These are phyloP conservation scores for Lentinus brumalis DNA, from an alignment of 768 basidiomycete species.

Conservation along the genomic window DNA sequence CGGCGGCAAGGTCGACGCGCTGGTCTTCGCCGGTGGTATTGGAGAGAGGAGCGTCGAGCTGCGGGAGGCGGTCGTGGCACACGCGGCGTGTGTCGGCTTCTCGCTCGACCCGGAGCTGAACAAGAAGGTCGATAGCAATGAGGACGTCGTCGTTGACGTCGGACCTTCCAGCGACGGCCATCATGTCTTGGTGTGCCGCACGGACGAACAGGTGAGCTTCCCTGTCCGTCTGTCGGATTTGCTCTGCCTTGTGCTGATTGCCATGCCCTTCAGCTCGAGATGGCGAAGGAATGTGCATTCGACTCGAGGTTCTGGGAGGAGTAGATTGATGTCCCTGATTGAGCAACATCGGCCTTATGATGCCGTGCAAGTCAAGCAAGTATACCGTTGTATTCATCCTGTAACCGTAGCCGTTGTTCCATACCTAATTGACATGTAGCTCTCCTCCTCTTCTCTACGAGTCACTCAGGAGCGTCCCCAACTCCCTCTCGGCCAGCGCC, in stretches of 20 bases:
- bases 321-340: neutral
- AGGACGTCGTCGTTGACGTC: slow-evolving; percentile 51
- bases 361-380: neutral
- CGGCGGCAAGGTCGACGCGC: slow-evolving; percentile 64
- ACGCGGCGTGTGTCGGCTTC: slow-evolving; percentile 65
- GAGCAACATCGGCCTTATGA: neutral
- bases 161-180: slow-evolving; percentile 32
- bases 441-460: neutral
- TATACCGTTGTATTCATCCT: no score
- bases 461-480: neutral
- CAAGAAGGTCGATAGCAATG: slow-evolving; percentile 33
- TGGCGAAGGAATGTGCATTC: slow-evolving; percentile 44
- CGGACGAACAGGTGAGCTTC: slow-evolving; percentile 60
- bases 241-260: neutral
- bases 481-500: slow-evolving; percentile 20
- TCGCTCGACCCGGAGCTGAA: slow-evolving; percentile 53
- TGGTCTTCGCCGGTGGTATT: slow-evolving; percentile 88
- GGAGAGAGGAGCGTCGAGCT: slow-evolving; percentile 74
- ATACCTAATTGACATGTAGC: no score
- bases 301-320: slow-evolving; percentile 29
- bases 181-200: slow-evolving; percentile 60
- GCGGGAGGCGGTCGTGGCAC: slow-evolving; percentile 55
- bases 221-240: neutral
- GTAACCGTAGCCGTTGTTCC: no score
- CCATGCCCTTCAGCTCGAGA: slow-evolving; percentile 36